phyloP scores from a whole-genome alignment of 495 filamentous ascomycete genomes.

The Annulohypoxylon bovei region DNA sequence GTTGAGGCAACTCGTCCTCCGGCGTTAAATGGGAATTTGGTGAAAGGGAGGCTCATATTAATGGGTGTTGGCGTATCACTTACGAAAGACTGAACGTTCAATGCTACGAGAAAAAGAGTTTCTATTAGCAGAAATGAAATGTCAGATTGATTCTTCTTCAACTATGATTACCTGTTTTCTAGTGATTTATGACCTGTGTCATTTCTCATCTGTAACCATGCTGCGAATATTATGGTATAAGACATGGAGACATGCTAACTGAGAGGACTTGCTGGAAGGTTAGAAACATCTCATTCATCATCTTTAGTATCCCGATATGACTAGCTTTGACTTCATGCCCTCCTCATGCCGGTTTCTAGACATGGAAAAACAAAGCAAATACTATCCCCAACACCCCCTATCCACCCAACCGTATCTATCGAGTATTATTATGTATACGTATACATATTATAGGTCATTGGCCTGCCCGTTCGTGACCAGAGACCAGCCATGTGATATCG shows the following conservation, averaged over 20 bases:
- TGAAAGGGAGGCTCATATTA: conserved; percentile 11
- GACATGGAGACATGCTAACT: background rate
- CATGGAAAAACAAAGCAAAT: background rate
- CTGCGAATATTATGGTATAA: too few relatives aligned
- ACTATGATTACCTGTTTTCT: background rate
- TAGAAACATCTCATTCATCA: too few relatives aligned
- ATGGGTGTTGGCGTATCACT: conserved; percentile 33
- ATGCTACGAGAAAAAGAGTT: conserved; percentile 14
- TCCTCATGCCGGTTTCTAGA: background rate
- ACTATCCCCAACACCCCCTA: background rate
- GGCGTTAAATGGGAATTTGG: conserved; percentile 31
- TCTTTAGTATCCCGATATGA: too few relatives aligned
- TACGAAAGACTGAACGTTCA: conserved; percentile 36
- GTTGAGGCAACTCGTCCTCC: conserved; percentile 39
- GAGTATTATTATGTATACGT: background rate
- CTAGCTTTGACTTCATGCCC: too few relatives aligned
- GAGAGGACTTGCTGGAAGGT: background rate
- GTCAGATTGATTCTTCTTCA: conserved; percentile 2
- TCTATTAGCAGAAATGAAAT: conserved; percentile 20
- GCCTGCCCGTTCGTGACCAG: background rate
- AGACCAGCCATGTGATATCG: background rate
- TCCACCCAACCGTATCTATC: background rate
- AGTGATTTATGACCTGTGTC: background rate
- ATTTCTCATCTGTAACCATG: too few relatives aligned
- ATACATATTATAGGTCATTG: background rate